Evolutionary conservation across 805 yeast species (phyloP), one percentile per base, ranked within the genome.

Genomic region (Barnettozyma wickerhamii): DNA sequence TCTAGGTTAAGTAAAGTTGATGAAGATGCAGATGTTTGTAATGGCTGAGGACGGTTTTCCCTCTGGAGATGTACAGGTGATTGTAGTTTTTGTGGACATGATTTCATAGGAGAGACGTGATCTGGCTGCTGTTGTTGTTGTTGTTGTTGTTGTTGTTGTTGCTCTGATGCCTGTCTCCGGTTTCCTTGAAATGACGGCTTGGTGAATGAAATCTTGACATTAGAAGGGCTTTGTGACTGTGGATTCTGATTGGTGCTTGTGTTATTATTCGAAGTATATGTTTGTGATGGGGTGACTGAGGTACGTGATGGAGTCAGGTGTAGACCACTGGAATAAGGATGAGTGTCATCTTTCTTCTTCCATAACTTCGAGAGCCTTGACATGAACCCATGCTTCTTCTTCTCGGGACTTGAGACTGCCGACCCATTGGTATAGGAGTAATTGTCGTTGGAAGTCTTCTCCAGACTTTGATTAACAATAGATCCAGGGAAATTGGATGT

Each of bases 281-380:
- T 28, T 12, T 29, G 38, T 10, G 21, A 19, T 27, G 44, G 34
- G 7, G 21, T 26, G 19, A 15, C 7, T 6, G 47, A 43, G 14
- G 30, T 30, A 13, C 39, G 19, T 10, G 47, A 36, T 15, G 30
- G 27, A 4, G 38, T 33, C 10, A 15, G 18, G 7, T 42, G 18
- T 15, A 42, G 14, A 4, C 23, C 19, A 13, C 21, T 18, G 9
- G 4, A 10, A 19, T n/a, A n/a, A 4, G 7, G 19, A 13, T 38
- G 33, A 26, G 35, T 23, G 14, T 48, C 35, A 19, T 48, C 52
- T 30, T 42, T 47, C 20, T 47, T 49, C 40, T 63, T 64, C 53
- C 62, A 64, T 21, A 65, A 51, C 21, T 63, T 62, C 4, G 64
- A 43, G 13, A 65, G 47, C 46, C 58, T 65, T 10, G 51, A 53